Conservation (phyloP, 1,284 basidiomycete species). For the Puccinia triticina region DNA sequence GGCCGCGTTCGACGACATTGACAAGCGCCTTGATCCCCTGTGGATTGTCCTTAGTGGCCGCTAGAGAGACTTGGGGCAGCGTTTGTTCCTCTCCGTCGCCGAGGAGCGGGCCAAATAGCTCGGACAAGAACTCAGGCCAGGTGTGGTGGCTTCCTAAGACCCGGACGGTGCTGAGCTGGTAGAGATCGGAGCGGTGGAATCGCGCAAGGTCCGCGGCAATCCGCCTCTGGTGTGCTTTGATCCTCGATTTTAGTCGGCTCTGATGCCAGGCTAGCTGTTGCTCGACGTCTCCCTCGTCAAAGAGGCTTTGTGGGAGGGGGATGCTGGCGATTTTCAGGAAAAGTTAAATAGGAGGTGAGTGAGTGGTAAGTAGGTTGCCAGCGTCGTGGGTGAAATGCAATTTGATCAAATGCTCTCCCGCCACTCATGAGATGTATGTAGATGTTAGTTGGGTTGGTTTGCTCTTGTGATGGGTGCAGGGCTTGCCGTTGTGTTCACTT, state of each 20-base stretch:
- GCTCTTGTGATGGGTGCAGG: too few species aligned
- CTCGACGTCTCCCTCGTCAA: slow-evolving; percentile 49
- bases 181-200: slow-evolving; percentile 51
- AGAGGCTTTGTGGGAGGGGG: slow-evolving; percentile 36
- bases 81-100: slow-evolving; percentile 56
- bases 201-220: slow-evolving; percentile 6
- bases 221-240: slow-evolving; percentile 38
- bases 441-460: too few species aligned
- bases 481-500: too few species aligned
- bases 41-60: slow-evolving; percentile 68
- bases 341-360: too few species aligned
- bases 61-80: slow-evolving; percentile 72
- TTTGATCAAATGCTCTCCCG: too few species aligned
- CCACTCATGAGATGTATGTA: too few species aligned
- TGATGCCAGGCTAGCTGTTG: slow-evolving; percentile 47
- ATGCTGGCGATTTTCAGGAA: too few species aligned
- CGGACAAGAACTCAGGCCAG: slow-evolving; percentile 75
- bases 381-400: too few species aligned
- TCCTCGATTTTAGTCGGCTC: slow-evolving; percentile 19
- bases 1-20: slow-evolving; percentile 73
- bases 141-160: slow-evolving; percentile 76
- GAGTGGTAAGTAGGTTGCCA: too few species aligned
- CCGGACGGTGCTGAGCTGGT: slow-evolving; percentile 71
- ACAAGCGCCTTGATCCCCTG: slow-evolving; percentile 86
- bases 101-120: slow-evolving; percentile 73